Evolutionary conservation across 2,329 filamentous ascomycete species (phyloP).

Genomic region (Aspergillus eucalypticola): DNA sequence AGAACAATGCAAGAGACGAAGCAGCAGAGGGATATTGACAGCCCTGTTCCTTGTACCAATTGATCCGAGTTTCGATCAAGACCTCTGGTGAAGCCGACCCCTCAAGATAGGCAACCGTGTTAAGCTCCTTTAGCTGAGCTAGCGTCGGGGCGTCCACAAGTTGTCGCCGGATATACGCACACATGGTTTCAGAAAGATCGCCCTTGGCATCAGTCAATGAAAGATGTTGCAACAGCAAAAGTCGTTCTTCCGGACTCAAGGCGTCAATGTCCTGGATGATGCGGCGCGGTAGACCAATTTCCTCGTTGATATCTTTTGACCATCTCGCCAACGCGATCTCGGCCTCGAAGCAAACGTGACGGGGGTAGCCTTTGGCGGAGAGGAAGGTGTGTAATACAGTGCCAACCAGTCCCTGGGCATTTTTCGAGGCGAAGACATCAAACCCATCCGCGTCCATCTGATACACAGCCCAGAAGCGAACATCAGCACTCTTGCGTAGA

Average conservation of each 20-base stretch:
- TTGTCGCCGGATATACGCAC: conserved; percentile 34
- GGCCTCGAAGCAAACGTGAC: conserved; percentile 42
- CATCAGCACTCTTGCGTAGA: conserved; percentile 37
- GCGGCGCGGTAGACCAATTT: conserved; percentile 38
- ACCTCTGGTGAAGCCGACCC: conserved; percentile 38
- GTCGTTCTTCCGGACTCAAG: conserved; percentile 45
- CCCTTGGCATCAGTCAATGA: conserved; percentile 31
- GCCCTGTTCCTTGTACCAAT: conserved; percentile 45
- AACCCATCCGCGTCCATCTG: conserved; percentile 36
- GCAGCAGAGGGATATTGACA: conserved; percentile 37
- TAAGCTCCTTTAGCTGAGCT: conserved; percentile 42
- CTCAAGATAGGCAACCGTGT: conserved; percentile 44
- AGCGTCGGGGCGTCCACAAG: conserved; percentile 43
- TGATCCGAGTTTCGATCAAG: conserved; percentile 42
- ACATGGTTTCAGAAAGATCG: conserved; percentile 32
- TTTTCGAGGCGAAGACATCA: conserved; percentile 48
- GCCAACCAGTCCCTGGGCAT: conserved; percentile 44
- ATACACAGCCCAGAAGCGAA: conserved; percentile 47
- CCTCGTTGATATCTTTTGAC: conserved; percentile 32
- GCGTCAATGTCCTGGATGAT: conserved; percentile 45
- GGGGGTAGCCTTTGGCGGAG: conserved; percentile 42
- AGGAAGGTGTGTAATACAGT: conserved; percentile 50
- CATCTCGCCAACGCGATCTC: conserved; percentile 42
- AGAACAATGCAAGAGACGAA: conserved; percentile 41
- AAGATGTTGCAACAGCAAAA: conserved; percentile 43